These are phyloP conservation scores for Candida neerlandica DNA, from an alignment of 1,139 yeast genomes.

Conservation along the genomic window DNA sequence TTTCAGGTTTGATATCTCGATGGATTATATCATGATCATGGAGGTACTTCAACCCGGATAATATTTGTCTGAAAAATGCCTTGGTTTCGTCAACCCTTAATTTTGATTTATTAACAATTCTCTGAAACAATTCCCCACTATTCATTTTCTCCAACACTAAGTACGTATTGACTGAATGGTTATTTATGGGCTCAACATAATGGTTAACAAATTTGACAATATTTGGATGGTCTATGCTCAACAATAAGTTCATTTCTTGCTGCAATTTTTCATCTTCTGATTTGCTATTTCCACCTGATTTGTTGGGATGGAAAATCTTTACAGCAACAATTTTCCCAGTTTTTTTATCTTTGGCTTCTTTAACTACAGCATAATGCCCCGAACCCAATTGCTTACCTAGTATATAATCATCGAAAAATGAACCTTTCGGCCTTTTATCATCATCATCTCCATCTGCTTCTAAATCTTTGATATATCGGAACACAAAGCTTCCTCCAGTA, in stretches of 20 bases:
- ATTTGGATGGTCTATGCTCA: constrained; percentile 70
- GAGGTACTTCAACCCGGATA: constrained; percentile 63
- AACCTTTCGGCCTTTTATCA: constrained; percentile 20
- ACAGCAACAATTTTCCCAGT: constrained; percentile 70
- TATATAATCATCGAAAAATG: constrained; percentile 63
- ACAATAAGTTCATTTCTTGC: constrained; percentile 67
- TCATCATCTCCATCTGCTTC: constrained; percentile 20
- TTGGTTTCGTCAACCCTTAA: constrained; percentile 63
- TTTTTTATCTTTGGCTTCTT: constrained; percentile 60
- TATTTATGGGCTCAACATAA: constrained; percentile 68
- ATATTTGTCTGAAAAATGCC: constrained; percentile 59
- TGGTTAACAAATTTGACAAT: constrained; percentile 68
- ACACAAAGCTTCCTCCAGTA: constrained; percentile 55
- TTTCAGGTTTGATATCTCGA: constrained; percentile 88
- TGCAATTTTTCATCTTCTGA: constrained; percentile 58
- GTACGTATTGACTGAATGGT: constrained; percentile 57
- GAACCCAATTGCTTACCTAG: constrained; percentile 66
- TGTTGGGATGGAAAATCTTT: constrained; percentile 74
- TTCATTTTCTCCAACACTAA: constrained; percentile 72
- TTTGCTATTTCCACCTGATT: constrained; percentile 23
- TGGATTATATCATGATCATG: constrained; percentile 81
- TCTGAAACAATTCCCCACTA: constrained; percentile 73
- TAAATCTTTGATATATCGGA: constrained; percentile 43
- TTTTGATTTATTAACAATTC: constrained; percentile 65
- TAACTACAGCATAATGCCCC: constrained; percentile 80